Evolutionary conservation across 2,329 filamentous ascomycete genomes (phyloP).

Genomic region (Fusarium nodosum): DNA sequence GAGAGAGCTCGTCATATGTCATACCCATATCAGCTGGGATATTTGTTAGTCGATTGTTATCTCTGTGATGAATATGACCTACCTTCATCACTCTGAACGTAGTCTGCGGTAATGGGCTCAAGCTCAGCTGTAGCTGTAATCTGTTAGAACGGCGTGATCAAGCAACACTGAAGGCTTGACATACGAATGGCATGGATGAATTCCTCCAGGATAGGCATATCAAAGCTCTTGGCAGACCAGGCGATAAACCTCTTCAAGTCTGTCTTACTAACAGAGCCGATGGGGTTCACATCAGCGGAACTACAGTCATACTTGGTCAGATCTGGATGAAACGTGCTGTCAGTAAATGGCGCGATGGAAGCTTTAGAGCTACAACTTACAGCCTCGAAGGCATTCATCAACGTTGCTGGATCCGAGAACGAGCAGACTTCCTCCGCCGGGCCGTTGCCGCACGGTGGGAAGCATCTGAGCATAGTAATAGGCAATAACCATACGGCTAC

Average conservation of each 20-base stretch:
- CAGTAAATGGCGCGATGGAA: not conserved
- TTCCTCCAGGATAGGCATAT: conserved; percentile 71
- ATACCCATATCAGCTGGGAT: conserved; percentile 57
- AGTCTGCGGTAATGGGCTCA: conserved; percentile 56
- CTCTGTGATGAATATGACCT: not conserved
- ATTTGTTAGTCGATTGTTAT: not conserved
- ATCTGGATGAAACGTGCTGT: conserved; percentile 8
- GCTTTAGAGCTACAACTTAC: not conserved
- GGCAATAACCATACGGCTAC: conserved; percentile 34
- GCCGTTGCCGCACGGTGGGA: conserved; percentile 40
- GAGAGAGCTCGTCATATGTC: conserved; percentile 58
- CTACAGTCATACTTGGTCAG: conserved; percentile 48
- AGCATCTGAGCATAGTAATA: conserved; percentile 57
- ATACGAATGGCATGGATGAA: conserved; percentile 72
- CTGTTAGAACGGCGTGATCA: not conserved
- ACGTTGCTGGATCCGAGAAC: conserved; percentile 51
- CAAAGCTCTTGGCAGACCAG: conserved; percentile 68
- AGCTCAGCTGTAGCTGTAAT: conserved; percentile 59
- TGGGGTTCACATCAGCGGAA: conserved; percentile 59
- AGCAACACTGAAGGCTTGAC: not conserved
- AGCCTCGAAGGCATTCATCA: conserved; percentile 44
- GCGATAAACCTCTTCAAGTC: conserved; percentile 75
- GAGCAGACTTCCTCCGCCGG: conserved; percentile 47
- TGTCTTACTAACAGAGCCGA: conserved; percentile 62
- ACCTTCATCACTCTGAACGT: conserved; percentile 56